phyloP scores from a whole-genome alignment of 208 protist genomes.

The Leishmania martiniquensis region DNA sequence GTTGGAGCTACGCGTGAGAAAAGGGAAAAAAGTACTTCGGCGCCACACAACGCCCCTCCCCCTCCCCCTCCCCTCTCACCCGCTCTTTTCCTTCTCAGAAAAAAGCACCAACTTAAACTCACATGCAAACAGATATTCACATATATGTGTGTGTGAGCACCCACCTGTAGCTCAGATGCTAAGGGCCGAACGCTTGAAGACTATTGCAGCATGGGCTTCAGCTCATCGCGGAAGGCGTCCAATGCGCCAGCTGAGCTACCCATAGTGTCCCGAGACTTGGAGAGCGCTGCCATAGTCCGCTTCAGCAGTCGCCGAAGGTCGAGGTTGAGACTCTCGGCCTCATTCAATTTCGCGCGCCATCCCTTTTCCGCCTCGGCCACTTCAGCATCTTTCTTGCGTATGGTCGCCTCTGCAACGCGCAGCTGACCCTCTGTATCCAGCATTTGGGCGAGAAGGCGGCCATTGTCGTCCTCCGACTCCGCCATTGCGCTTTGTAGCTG shows the following conservation, averaged over 20 bases:
- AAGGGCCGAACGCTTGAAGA: not conserved
- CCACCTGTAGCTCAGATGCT: not conserved
- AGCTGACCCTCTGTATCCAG: slow-evolving; percentile 36
- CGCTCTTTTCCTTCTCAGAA: no score
- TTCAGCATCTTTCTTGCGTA: slow-evolving; percentile 29
- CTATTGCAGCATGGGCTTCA: slow-evolving; percentile 37
- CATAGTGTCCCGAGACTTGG: slow-evolving; percentile 35
- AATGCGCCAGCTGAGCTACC: slow-evolving; percentile 31
- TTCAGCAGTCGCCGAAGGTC: slow-evolving; percentile 36
- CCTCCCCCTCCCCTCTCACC: not conserved
- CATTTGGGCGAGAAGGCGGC: slow-evolving; percentile 28
- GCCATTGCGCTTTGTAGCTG: slow-evolving; percentile 22
- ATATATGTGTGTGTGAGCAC: no score
- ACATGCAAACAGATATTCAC: not conserved
- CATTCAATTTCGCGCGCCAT: slow-evolving; percentile 21
- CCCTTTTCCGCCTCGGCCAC: slow-evolving; percentile 15
- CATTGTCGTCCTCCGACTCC: slow-evolving; percentile 29
- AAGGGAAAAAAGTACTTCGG: not conserved
- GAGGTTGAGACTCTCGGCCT: slow-evolving; percentile 27
- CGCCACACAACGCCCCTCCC: not conserved
- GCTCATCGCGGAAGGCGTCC: slow-evolving; percentile 39
- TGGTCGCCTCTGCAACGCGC: slow-evolving; percentile 23
- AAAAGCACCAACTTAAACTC: not conserved
- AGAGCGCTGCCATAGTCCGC: slow-evolving; percentile 36
- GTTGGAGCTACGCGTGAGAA: not conserved